phyloP scores from a whole-genome alignment of 352 stramenopile genomes.

The Phytophthora crassamura region DNA sequence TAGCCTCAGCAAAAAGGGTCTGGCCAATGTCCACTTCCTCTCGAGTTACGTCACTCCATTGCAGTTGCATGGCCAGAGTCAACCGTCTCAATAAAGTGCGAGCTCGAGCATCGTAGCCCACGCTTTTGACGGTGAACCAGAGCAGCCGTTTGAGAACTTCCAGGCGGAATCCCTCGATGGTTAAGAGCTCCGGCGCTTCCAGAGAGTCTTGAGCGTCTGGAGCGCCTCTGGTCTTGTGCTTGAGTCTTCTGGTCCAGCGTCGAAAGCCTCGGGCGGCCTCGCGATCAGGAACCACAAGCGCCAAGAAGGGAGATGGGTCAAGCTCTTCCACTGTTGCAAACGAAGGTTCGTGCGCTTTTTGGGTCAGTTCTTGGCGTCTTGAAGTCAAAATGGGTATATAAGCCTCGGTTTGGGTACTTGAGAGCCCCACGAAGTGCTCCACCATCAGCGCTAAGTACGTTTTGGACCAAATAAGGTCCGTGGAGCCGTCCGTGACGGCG shows the following conservation, averaged over 20 bases:
- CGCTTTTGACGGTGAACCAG: conserved; percentile 81
- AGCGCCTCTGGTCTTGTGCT: conserved; percentile 38
- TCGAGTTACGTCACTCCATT: conserved; percentile 65
- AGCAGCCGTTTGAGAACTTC: conserved; percentile 72
- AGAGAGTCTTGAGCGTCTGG: conserved; percentile 18
- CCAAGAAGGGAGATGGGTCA: conserved; percentile 68
- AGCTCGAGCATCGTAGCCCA: conserved; percentile 79
- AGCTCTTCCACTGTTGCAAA: conserved; percentile 29
- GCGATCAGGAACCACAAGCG: conserved; percentile 53
- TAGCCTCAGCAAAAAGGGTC: conserved; percentile 75
- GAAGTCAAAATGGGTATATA: conserved; percentile 77
- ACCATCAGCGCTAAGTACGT: conserved; percentile 69
- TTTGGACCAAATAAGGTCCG: conserved; percentile 62
- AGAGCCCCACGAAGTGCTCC: conserved; percentile 66
- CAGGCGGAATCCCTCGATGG: conserved; percentile 54
- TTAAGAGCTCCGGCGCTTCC: conserved; percentile 17
- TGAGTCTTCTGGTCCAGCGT: conserved; percentile 38
- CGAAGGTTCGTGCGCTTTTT: conserved; percentile 31
- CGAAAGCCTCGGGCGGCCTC: conserved; percentile 28
- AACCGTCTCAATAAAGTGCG: conserved; percentile 64
- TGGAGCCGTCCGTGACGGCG: conserved; percentile 70
- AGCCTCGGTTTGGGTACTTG: conserved; percentile 59
- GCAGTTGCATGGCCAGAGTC: conserved; percentile 53
- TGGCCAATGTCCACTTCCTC: conserved; percentile 79
- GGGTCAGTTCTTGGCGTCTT: conserved; percentile 23